Base-by-base conservation (phyloP, 2,329 filamentous ascomycete species). In the Ramichloridium luteum region DNA sequence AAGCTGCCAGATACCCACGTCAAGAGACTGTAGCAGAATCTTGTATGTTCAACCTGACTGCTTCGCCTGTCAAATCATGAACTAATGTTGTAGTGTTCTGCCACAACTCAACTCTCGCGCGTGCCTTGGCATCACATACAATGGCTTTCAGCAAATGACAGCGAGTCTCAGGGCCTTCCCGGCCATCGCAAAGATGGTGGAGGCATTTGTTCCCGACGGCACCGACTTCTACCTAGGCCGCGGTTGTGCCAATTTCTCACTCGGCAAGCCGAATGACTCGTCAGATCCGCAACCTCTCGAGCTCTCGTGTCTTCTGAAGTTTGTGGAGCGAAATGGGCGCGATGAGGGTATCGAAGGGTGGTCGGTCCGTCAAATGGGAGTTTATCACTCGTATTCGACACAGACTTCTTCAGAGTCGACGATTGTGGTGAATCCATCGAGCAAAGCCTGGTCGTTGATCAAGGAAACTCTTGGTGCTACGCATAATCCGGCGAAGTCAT, bases 311-410 rank as follows among this genome's bases (percentile, higher is more conserved):
- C 17, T 37, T 3, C 31, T 37, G 15, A 37, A 37, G 17, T 37
- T 33, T 13, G 35, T 29, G 11, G 35, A 37, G 16, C 5, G 2
- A 4, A 29, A 29, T 5, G 14, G 25, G 3, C n/a, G 25, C 10
- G 25, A 15, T 4, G 25, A 9, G 2, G 34, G 30, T 12, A 25
- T 31, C 3, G 26, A 32, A 13, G 15, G 25, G 13, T 37, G 27
- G 27, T 37, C 35, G 9, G 12, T 37, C n/a, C 35, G 35, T 12
- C 35, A 37, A n/a, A 37, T 37, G 35, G 35, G 18, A 6, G 27
- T 34, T 31, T 37, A 34, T 15, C 31, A 34, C 16, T 23, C 13
- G 5, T 27, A 25, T 12, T 13, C 30, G 15, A 1, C 27, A 4
- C 3, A 3, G 13, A 5, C 6, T 9, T 12, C 27, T 6, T 8